Evolutionary conservation across 768 basidiomycete genomes (phyloP), one percentile per base, ranked within the genome.

Genomic region (Ephemerocybe angulata): DNA sequence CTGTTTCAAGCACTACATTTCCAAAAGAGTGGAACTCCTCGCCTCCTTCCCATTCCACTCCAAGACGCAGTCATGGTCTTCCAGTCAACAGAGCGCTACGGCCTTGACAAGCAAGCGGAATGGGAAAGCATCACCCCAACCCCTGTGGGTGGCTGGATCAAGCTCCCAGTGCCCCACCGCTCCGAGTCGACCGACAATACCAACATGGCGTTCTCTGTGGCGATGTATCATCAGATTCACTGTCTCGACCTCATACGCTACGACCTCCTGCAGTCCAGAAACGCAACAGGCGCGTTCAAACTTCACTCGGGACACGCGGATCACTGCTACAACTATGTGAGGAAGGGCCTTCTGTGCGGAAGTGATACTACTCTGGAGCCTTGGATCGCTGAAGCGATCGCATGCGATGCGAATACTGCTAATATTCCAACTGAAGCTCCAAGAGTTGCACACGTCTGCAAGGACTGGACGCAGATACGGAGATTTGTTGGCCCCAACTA

Each of bases 151-250:
- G 59, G 56, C 4, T 60, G 56, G 50, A 56, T 60, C 11, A 51
- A 52, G 11, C 53, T 60, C 13, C 42, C 50, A 4, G 49, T 50
- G 22, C n/a, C n/a, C n/a, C n/a, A n/a, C n/a, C 50, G 54, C 7
- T 19, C 21, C 3, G 46, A 48, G 6, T 48, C 53, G 17, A 19
- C n/a, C n/a, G n/a, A n/a, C n/a, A n/a, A n/a, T n/a, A n/a, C n/a
- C n/a, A n/a, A n/a, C n/a, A n/a, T n/a, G 8, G 21, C 42, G 15
- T 60, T 52, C 40, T 56, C 56, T 2, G 50, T 60, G 3, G 42
- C 59, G 24, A 58, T 58, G 59, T 60, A 58, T 30, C 59, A 60
- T 44, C 59, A 57, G 31, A 29, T 58, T 3, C 59, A 60, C 30
- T 60, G 59, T 31, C 53, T 60, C 12, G 55, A 60, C 29, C 40